phyloP scores from a whole-genome alignment of 2,329 filamentous ascomycete genomes.

The Fusarium heterosporum region DNA sequence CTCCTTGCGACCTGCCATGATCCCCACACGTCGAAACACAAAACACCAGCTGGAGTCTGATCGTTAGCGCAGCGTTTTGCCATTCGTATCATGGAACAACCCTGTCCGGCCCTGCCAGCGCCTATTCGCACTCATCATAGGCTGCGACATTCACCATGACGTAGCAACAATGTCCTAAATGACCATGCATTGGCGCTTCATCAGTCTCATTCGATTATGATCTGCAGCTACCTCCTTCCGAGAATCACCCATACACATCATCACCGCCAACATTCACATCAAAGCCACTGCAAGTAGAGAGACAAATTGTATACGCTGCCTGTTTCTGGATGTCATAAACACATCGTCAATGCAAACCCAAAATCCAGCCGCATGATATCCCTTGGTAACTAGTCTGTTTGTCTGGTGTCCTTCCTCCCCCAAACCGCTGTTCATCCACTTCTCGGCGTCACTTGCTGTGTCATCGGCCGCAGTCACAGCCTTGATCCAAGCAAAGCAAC shows the following conservation, averaged over 20 bases:
- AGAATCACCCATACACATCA: neutral
- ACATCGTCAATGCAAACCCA: constrained; percentile 54
- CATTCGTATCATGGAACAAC: constrained; percentile 12
- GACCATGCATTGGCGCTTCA: neutral
- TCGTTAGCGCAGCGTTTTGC: constrained; percentile 23
- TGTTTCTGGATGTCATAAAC: constrained; percentile 49
- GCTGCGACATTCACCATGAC: constrained; percentile 18
- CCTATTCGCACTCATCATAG: constrained; percentile 13
- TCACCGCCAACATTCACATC: constrained; percentile 3
- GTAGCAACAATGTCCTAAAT: constrained; percentile 3
- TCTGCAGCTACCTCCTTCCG: neutral
- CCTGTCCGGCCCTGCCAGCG: constrained; percentile 23
- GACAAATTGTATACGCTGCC: constrained; percentile 50
- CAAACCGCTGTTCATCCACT: constrained; percentile 23
- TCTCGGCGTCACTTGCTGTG: constrained; percentile 45
- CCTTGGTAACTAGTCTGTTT: constrained; percentile 54
- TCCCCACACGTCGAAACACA: constrained; percentile 16
- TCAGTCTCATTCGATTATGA: neutral
- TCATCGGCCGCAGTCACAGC: constrained; percentile 41
- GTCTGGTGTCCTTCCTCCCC: constrained; percentile 52
- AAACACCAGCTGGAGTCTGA: constrained; percentile 7
- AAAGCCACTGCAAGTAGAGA: constrained; percentile 23
- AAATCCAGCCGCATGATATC: constrained; percentile 54
- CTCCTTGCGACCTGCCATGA: neutral
- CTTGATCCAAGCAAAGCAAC: constrained; percentile 36